Conservation (phyloP, 2,329 filamentous ascomycete species). For the Fusarium armeniacum region DNA sequence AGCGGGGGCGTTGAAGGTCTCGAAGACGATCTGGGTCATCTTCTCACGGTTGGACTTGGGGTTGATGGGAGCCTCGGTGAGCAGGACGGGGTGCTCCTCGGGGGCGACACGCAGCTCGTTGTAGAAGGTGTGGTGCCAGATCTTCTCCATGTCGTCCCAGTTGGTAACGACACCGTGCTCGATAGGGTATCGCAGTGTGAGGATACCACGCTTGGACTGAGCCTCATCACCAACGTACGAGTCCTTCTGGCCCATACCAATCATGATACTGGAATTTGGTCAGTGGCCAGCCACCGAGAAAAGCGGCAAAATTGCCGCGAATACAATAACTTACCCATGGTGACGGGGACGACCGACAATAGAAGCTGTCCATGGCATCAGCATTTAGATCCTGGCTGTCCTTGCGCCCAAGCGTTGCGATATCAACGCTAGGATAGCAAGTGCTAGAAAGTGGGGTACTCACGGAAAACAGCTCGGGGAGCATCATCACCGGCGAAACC, state of each 20-base stretch:
- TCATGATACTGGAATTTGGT: constrained; percentile 87
- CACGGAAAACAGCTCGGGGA: constrained; percentile 99
- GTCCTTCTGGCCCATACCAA: constrained; percentile 99
- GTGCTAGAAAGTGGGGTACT: constrained; percentile 65
- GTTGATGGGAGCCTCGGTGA: constrained; percentile 99
- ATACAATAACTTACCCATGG: constrained; percentile 84
- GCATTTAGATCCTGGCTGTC: constrained; percentile 43
- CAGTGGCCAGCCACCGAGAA: constrained; percentile 35
- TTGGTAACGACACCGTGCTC: constrained; percentile 99
- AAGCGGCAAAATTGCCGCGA: constrained; percentile 25
- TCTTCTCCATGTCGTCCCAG: constrained; percentile 99
- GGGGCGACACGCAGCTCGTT: constrained; percentile 99
- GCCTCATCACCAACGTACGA: constrained; percentile 99
- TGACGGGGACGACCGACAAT: constrained; percentile 99
- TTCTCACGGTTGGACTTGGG: constrained; percentile 99
- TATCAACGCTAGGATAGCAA: constrained; percentile 41
- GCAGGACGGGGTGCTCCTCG: constrained; percentile 99
- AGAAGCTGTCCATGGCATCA: constrained; percentile 76
- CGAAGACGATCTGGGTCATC: constrained; percentile 99
- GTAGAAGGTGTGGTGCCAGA: constrained; percentile 99
- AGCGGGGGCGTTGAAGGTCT: constrained; percentile 99
- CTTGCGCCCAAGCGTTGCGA: constrained; percentile 28
- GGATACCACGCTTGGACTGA: constrained; percentile 99
- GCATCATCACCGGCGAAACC: constrained; percentile 99
- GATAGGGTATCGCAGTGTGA: constrained; percentile 99